Evolutionary conservation across 2,329 filamentous ascomycete genomes (phyloP).

Genomic region (Colletotrichum musicola): DNA sequence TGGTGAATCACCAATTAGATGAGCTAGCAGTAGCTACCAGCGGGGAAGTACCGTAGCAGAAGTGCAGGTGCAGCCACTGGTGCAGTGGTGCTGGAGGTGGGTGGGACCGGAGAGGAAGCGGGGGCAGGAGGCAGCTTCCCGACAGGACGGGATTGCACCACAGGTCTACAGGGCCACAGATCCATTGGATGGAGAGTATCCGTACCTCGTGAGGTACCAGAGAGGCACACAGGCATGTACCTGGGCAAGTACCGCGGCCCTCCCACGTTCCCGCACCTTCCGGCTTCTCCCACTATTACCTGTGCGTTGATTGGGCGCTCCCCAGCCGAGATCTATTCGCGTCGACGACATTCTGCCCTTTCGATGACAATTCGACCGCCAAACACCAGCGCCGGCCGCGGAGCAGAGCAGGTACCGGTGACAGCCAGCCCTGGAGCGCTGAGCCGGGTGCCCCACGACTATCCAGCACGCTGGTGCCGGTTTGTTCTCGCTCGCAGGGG

Average conservation of each 20-base stretch:
- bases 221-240: background rate
- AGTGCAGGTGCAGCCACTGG: slow-evolving; percentile 1
- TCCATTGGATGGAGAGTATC: too few relatives aligned
- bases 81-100: slow-evolving; percentile 1
- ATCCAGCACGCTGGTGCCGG: slow-evolving; percentile 35
- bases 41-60: slow-evolving; percentile 27
- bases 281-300: slow-evolving; percentile 33
- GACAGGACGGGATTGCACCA: slow-evolving; percentile 33
- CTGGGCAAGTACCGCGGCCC: background rate
- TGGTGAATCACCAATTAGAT: slow-evolving; percentile 34
- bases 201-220: too few relatives aligned
- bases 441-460: background rate
- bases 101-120: slow-evolving; percentile 8
- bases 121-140: slow-evolving; percentile 33
- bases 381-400: too few relatives aligned
- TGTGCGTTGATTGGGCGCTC: slow-evolving; percentile 13
- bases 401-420: background rate
- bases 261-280: slow-evolving; percentile 31
- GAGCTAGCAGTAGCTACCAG: slow-evolving; percentile 18
- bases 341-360: slow-evolving; percentile 30
- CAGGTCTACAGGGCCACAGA: background rate
- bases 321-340: slow-evolving; percentile 15
- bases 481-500: slow-evolving; percentile 36
- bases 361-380: too few relatives aligned
- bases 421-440: background rate